phyloP scores from a whole-genome alignment of 2,329 filamentous ascomycete species.

The Exophiala xenobiotica region DNA sequence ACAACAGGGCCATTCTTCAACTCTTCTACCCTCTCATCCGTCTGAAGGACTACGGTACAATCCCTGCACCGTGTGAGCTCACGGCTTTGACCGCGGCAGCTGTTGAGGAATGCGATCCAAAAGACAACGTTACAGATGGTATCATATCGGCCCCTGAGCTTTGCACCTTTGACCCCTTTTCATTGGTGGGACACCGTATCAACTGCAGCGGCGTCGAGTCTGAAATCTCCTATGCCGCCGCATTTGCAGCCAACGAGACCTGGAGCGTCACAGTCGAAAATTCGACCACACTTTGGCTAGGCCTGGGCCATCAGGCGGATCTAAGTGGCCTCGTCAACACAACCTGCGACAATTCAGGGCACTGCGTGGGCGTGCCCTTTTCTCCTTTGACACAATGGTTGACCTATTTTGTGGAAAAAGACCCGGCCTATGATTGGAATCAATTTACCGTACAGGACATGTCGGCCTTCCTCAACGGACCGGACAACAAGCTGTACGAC shows the following conservation, averaged over 20 bases:
- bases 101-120: slow-evolving; percentile 33
- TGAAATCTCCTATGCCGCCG: slow-evolving; percentile 34
- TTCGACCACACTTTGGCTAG: slow-evolving; percentile 18
- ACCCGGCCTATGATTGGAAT: neutral
- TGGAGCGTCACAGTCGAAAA: slow-evolving; percentile 37
- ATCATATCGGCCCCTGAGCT: slow-evolving; percentile 27
- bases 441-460: neutral
- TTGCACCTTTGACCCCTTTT: slow-evolving; percentile 19
- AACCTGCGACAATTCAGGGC: neutral
- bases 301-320: neutral
- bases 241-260: slow-evolving; percentile 33
- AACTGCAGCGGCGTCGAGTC: slow-evolving; percentile 1
- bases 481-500: slow-evolving; percentile 31
- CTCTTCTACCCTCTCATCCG: neutral
- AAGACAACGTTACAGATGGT: slow-evolving; percentile 32
- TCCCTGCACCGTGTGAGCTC: slow-evolving; percentile 35
- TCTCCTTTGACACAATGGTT: neutral
- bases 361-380: neutral
- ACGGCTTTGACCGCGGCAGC: slow-evolving; percentile 37
- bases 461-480: neutral
- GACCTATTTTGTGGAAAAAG: neutral
- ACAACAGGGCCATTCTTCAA: neutral
- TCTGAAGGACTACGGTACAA: neutral
- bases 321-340: neutral
- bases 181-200: neutral